Base-by-base conservation (phyloP, 2,329 filamentous ascomycete genomes). In the Hymenoscyphus salicellus region DNA sequence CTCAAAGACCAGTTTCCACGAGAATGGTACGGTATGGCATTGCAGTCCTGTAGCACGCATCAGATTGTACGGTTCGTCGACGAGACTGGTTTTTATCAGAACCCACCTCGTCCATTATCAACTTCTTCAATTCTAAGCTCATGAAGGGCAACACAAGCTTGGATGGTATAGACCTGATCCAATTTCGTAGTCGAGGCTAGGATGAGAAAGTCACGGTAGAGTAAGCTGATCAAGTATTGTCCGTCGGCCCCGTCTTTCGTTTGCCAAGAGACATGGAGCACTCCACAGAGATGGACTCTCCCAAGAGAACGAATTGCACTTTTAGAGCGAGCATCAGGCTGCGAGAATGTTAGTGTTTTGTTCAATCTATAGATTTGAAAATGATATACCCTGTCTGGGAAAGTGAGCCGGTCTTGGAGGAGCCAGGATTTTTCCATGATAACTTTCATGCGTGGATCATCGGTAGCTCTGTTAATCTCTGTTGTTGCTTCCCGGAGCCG, bases 1-100 rank as follows among this genome's bases (percentile, higher is more conserved):
- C 74, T 95, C 89, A 72, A 98, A 97, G 2, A 92, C 83, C 11
- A 97, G 73, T 75, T 98, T 99, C 94, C 93, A 98, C 1, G 93
- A 95, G 75, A 91, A 91, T 0, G 91, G 88, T 0, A 91, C 91
- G 2, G 90, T 91, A 68, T 95, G 89, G 72, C 93, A 97, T 80
- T 94, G 92, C 7, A 98, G 76, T 0, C 92, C 93, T 96, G 66
- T 56, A 14, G 33, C 14, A 57, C 58, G 28, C 32, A 32, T 43
- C 20, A 41, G 57, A 38, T 16, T 38, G 8, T n/a, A 10, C 5
- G 23, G 8, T 33, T 58, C 14, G 14, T 43, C 3, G 11, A 36
- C 7, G 5, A 17, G 38, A 41, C 8, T 11, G n/a, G 17, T 28
- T 38, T 5, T 33, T 60, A 36, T 26, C 43, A 59, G 17, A 49